Base-by-base conservation (phyloP, 495 filamentous ascomycete species). In the Penicillium macrosclerotiorum region DNA sequence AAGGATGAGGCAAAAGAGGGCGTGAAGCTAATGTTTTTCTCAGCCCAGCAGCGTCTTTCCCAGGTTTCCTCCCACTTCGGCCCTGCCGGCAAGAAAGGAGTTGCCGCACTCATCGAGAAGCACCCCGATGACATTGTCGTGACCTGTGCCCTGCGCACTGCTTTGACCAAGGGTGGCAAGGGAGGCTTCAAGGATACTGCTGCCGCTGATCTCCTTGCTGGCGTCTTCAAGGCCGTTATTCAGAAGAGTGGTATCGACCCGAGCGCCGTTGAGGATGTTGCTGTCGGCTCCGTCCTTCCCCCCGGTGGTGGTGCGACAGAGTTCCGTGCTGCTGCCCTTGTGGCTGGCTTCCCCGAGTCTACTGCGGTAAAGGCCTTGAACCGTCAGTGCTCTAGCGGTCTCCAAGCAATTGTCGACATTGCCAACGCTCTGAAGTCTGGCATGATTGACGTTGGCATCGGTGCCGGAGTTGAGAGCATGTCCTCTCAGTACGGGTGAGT, bases 381-480 rank as follows among this genome's bases (percentile, higher is more conserved):
- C 75, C 74, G 93, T 52, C 93, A 97, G 68, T 98, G 93, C 69
- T 88, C 83, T 11, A 86, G 80, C 34, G 92, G 93, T 27, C 74
- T 97, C 18, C 90, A 95, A 68, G 93, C 93, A 25, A 85, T 86
- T 53, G 85, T 89, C 30, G 92, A 97, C 58, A 86, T 97, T 62
- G 94, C 90, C 47, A 94, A 96, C 70, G 86, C 85, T 43, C 90
- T 98, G 61, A 74, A 75, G 51, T 61, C 81, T 4, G 94, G 89
- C 38, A 94, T 95, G 89, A 97, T 98, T 58, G 92, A 97, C 37
- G 69, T 97, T 47, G 93, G 93, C 53, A 84, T 97, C 54, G 93
- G 91, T 43, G 90, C 91, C 4, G 93, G 93, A 62, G 91, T 96
- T n/a, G 93, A 98, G 83, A 90, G 84, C 73, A 98, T 98, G 93